Percentiles rank a stretch among this genome's conserved stretches.
Evolutionary conservation across 371 early-diverging fungal genomes (phyloP).

Genomic region (Zopfochytrium polystomum): DNA sequence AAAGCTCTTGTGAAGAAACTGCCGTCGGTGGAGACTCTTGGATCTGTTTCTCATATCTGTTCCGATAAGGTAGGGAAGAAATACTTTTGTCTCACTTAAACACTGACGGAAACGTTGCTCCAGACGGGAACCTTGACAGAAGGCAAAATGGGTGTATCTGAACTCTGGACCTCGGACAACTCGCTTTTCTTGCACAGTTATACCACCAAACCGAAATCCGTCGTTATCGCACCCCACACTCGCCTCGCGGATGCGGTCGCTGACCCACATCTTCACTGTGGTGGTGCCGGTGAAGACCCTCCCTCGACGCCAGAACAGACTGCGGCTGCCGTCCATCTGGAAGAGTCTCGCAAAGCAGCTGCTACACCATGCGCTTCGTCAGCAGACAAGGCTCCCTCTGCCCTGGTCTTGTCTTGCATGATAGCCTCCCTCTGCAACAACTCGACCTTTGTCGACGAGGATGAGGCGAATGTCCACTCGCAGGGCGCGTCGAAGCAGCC

Average conservation of each 20-base stretch:
- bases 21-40: conserved; percentile 83
- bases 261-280: too few relatives aligned
- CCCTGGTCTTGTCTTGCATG: conserved; percentile 41
- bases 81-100: neutral
- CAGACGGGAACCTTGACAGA: conserved; percentile 90
- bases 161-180: conserved; percentile 48
- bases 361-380: conserved; percentile 15
- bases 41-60: conserved; percentile 88
- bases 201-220: conserved; percentile 36
- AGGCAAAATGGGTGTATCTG: conserved; percentile 66
- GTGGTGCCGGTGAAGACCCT: too few relatives aligned
- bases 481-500: too few relatives aligned
- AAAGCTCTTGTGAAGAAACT: conserved; percentile 87
- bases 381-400: conserved; percentile 28
- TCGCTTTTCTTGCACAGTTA: conserved; percentile 34
- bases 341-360: neutral
- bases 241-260: conserved; percentile 24
- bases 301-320: too few relatives aligned
- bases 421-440: conserved; percentile 49
- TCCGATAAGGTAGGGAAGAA: conserved; percentile 71
- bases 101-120: neutral
- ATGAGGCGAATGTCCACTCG: too few relatives aligned
- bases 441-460: conserved; percentile 28
- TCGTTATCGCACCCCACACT: conserved; percentile 1
- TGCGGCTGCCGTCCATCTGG: conserved; percentile 3